Evolutionary conservation across 768 basidiomycete species (phyloP).

Genomic region (Pulveroboletus ravenelii): DNA sequence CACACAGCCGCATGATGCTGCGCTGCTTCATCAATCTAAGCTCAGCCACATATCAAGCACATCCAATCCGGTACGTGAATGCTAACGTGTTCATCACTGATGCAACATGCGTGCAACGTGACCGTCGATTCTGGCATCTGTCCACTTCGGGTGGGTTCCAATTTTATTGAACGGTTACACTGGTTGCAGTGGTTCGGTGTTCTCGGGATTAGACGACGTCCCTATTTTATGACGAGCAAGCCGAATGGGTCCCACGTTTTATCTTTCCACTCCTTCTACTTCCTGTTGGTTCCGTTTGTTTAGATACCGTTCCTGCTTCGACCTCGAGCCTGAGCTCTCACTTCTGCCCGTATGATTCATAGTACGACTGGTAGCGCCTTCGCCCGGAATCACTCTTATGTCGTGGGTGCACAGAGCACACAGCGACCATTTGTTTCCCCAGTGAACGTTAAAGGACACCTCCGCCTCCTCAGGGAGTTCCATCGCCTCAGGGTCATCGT

Average conservation of each 20-base stretch:
- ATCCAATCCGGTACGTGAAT: neutral
- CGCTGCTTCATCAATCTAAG: neutral
- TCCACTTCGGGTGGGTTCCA: neutral
- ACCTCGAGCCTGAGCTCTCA: neutral
- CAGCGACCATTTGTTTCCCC: constrained; percentile 28
- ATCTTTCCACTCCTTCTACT: neutral
- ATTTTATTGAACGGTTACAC: constrained; percentile 4
- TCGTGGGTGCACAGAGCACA: constrained; percentile 17
- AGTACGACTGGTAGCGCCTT: neutral
- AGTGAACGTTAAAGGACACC: constrained; percentile 32
- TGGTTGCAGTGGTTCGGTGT: constrained; percentile 1
- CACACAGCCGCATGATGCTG: no score
- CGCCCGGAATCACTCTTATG: constrained; percentile 5
- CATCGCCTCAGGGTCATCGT: constrained; percentile 25
- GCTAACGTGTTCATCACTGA: neutral
- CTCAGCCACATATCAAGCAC: neutral
- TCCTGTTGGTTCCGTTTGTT: neutral
- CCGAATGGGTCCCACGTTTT: constrained; percentile 4
- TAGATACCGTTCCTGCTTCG: neutral
- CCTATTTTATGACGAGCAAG: constrained; percentile 8
- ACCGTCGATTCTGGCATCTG: neutral
- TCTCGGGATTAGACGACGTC: neutral
- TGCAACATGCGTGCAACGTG: neutral
- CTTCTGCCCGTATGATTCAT: constrained; percentile 1
- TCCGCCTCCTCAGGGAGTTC: constrained; percentile 33